These are phyloP conservation scores for Lepidopterella palustris DNA, from an alignment of 495 filamentous ascomycete genomes.

Conservation along the genomic window DNA sequence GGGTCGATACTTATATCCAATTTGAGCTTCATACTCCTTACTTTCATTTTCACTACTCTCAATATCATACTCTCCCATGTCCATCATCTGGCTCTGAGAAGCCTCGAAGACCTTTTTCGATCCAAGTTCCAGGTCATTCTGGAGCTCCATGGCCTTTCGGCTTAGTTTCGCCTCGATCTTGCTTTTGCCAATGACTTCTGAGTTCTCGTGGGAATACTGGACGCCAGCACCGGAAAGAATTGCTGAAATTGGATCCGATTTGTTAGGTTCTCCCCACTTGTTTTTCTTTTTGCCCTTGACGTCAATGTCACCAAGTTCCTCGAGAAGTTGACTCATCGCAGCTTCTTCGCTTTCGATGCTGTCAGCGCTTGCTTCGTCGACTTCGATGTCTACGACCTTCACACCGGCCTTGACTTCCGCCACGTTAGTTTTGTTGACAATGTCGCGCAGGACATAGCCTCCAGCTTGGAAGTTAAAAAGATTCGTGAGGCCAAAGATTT, in stretches of 20 bases:
- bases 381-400: constrained; percentile 64
- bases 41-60: neutral
- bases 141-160: constrained; percentile 61
- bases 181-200: constrained; percentile 86
- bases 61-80: constrained; percentile 3
- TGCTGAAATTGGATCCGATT: constrained; percentile 74
- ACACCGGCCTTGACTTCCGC: constrained; percentile 88
- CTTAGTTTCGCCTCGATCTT: constrained; percentile 76
- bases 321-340: constrained; percentile 52
- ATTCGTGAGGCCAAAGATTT: constrained; percentile 88
- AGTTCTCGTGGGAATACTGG: constrained; percentile 93
- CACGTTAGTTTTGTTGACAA: constrained; percentile 96
- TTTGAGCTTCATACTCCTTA: constrained; percentile 12
- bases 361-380: constrained; percentile 42
- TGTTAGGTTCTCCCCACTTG: constrained; percentile 33
- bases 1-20: constrained; percentile 68
- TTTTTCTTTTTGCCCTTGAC: too few relatives aligned
- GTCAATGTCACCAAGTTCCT: too few relatives aligned
- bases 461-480: constrained; percentile 79
- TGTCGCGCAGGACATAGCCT: constrained; percentile 75
- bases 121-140: constrained; percentile 43
- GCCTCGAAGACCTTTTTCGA: constrained; percentile 16
- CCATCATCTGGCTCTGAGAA: constrained; percentile 16
- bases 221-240: constrained; percentile 87
- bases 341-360: constrained; percentile 52